A percentile compares a stretch with the other conserved stretches of the same genome.
phyloP scores from a whole-genome alignment of 148 eudicot genomes.

The Spergularia bocconei region DNA sequence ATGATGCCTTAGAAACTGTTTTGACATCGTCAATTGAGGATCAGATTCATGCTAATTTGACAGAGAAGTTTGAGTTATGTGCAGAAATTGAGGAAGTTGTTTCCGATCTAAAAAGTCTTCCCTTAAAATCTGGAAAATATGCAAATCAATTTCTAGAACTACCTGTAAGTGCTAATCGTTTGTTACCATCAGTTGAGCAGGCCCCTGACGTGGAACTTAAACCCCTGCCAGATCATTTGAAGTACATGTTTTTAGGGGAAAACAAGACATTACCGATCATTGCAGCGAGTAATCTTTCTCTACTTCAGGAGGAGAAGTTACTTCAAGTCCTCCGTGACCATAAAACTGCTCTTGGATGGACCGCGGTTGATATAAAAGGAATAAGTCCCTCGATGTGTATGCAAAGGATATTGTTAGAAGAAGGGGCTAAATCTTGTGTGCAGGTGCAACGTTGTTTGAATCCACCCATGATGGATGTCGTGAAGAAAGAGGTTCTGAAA shows the following conservation, averaged over 20 bases:
- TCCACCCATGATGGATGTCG: slow-evolving; percentile 24
- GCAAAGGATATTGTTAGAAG: slow-evolving; percentile 20
- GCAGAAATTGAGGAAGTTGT: too few species aligned
- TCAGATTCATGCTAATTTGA: too few species aligned
- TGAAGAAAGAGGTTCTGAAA: slow-evolving; percentile 14
- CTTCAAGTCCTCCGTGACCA: slow-evolving; percentile 18
- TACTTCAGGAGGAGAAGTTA: slow-evolving; percentile 8
- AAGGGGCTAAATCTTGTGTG: slow-evolving; percentile 11
- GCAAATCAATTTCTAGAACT: not conserved
- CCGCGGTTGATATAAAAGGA: slow-evolving; percentile 14
- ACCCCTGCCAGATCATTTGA: not conserved
- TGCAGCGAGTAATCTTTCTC: slow-evolving; percentile 2
- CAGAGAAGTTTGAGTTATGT: too few species aligned
- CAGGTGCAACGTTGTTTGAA: slow-evolving; percentile 16
- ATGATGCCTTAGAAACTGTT: not conserved
- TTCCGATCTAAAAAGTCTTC: too few species aligned
- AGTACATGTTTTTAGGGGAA: slow-evolving; percentile 21
- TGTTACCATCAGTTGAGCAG: slow-evolving; percentile 8
- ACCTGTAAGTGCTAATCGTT: not conserved
- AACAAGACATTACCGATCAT: slow-evolving; percentile 10
- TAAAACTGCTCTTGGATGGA: slow-evolving; percentile 21
- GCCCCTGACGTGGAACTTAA: slow-evolving; percentile 8
- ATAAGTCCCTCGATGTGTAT: slow-evolving; percentile 19
- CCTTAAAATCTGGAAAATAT: not conserved
- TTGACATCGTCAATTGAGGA: not conserved